These are phyloP conservation scores for Cunninghamia lanceolata DNA, from an alignment of 75 land plant genomes.

Conservation along the genomic window DNA sequence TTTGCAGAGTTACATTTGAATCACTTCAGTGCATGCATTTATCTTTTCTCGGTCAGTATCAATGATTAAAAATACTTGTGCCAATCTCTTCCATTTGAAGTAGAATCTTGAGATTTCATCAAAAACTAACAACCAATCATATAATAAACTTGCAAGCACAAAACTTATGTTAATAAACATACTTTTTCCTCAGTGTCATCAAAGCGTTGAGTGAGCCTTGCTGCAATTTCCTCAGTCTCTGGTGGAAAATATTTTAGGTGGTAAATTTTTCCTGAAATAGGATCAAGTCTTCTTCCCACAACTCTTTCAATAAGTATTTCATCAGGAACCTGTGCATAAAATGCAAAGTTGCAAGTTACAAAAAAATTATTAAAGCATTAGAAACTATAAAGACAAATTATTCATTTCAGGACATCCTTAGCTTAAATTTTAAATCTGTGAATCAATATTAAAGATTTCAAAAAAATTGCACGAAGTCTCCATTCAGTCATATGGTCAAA, in stretches of 20 bases:
- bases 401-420: neutral
- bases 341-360: conserved; percentile 10
- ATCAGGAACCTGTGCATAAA: conserved; percentile 77
- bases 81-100: neutral
- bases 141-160: neutral
- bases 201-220: conserved; percentile 68
- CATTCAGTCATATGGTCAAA: neutral
- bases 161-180: neutral
- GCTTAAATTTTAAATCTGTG: neutral
- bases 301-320: conserved; percentile 87
- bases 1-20: neutral
- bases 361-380: neutral
- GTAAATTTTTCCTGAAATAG: conserved; percentile 88
- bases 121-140: neutral
- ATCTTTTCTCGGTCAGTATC: neutral
- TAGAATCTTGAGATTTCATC: neutral
- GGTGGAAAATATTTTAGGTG: conserved; percentile 83
- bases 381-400: neutral
- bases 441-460: neutral
- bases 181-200: conserved; percentile 97
- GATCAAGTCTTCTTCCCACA: conserved; percentile 84
- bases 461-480: neutral
- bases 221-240: conserved; percentile 73
- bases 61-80: neutral
- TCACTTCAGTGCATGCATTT: neutral